Base-by-base conservation (phyloP, 1,139 yeast genomes). In the Saccharomycopsis hybrid region DNA sequence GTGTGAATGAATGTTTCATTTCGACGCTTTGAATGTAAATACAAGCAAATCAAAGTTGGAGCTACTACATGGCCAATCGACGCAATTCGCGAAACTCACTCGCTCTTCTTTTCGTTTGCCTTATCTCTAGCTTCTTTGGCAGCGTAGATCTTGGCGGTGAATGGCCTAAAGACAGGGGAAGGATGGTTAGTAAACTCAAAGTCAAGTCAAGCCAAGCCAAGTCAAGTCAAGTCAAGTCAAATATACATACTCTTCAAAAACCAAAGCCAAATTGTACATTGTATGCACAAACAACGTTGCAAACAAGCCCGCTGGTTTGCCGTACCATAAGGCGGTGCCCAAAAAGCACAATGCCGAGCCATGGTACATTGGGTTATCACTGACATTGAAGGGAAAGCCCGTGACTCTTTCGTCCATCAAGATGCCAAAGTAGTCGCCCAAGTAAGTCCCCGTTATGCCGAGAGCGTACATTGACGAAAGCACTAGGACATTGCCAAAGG, bases 351-450 rank as follows among this genome's bases (percentile, higher is more conserved):
- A 71, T 30, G 92, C 78, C 5, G 95, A 85, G 27, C 98, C 98
- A 62, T 85, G 85, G 68, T 92, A 92, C 98, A 92, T 92, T 55
- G 98, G 98, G 66, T 92, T 92, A 62, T 87, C 84, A 58, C 84
- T 78, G 54, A 89, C 78, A 60, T 83, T 90, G 74, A 92, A 92
- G 27, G 98, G 98, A 74, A 92, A 92, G 1, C 85, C 82, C n/a
- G 94, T 84, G 55, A 92, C 96, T 62, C 95, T 77, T 57, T 85
- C 80, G 56, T 80, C 80, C 95, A 90, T 92, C 61, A 92, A 76
- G 61, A 92, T 90, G 1, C 98, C 98, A 67, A 92, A 92, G 69
- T 92, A 94, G 67, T 92, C 98, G 38, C 98, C 98, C 56, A 92
- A 72, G 63, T 92, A 92, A 24, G 98, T 92, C 13, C 98, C 98